Evolutionary conservation across 1,139 yeast species (phyloP).

Genomic region (Suhomyces bolitotheri): DNA sequence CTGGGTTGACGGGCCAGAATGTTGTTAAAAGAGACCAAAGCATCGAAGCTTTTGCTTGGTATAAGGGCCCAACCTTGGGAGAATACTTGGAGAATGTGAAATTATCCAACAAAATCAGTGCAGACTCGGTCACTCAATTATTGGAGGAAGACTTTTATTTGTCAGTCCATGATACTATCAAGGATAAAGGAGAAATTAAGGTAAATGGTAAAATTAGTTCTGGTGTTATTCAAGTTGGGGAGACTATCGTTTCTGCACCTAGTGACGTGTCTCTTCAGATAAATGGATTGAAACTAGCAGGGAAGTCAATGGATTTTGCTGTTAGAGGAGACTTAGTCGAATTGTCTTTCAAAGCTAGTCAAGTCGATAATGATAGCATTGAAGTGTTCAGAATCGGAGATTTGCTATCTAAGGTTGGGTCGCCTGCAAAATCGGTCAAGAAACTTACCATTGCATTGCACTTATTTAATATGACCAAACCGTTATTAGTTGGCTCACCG

Average conservation of each 20-base stretch:
- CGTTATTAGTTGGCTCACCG: slow-evolving; percentile 81
- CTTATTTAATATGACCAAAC: slow-evolving; percentile 70
- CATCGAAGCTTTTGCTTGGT: slow-evolving; percentile 52
- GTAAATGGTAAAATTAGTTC: slow-evolving; percentile 72
- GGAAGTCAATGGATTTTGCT: slow-evolving; percentile 43
- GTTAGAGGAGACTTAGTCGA: slow-evolving; percentile 71
- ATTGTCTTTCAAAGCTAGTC: slow-evolving; percentile 52
- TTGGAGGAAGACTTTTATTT: slow-evolving; percentile 45
- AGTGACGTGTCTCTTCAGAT: slow-evolving; percentile 37
- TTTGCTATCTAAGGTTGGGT: slow-evolving; percentile 54
- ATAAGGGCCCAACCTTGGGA: slow-evolving; percentile 64
- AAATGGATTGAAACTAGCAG: slow-evolving; percentile 30
- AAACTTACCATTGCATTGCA: slow-evolving; percentile 58
- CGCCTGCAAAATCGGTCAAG: slow-evolving; percentile 48
- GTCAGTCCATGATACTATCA: slow-evolving; percentile 50
- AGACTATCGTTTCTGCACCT: slow-evolving; percentile 65
- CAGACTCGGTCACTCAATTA: slow-evolving; percentile 19
- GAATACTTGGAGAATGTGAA: slow-evolving; percentile 49
- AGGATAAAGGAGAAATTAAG: slow-evolving; percentile 35
- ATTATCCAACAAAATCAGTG: slow-evolving; percentile 15
- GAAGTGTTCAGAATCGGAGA: slow-evolving; percentile 65
- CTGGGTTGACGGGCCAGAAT: slow-evolving; percentile 84
- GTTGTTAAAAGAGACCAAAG: slow-evolving; percentile 52
- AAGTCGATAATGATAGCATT: slow-evolving; percentile 49
- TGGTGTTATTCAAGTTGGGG: slow-evolving; percentile 79